A percentile compares a stretch with the other conserved stretches of the same genome.
phyloP scores from a whole-genome alignment of 306 rosid genomes.

The Carpinus fangiana region DNA sequence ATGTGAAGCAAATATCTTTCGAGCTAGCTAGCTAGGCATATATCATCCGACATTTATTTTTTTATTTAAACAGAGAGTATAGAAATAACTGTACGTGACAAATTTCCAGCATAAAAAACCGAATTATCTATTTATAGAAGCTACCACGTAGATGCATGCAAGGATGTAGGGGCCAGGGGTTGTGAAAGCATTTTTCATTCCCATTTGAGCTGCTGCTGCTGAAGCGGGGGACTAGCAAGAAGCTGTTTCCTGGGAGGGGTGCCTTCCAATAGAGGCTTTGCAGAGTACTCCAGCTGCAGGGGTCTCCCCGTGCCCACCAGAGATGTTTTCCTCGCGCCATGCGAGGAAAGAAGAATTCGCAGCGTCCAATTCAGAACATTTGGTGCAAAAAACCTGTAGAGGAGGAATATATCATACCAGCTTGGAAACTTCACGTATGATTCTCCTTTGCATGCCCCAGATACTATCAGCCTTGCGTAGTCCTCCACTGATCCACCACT shows the following conservation, averaged over 20 bases:
- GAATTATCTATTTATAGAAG: neutral
- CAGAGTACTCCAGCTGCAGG: slow-evolving; percentile 14
- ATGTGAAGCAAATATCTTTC: too few species aligned
- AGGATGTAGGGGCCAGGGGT: too few species aligned
- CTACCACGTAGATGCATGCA: neutral
- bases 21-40: too few species aligned
- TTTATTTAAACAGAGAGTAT: neutral
- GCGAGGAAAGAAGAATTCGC: slow-evolving; percentile 51
- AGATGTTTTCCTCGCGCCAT: slow-evolving; percentile 45
- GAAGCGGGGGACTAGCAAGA: slow-evolving; percentile 16
- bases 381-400: slow-evolving; percentile 70
- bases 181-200: slow-evolving; percentile 26
- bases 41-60: too few species aligned
- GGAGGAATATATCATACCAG: slow-evolving; percentile 77
- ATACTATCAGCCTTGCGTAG: slow-evolving; percentile 71
- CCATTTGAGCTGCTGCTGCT: slow-evolving; percentile 40
- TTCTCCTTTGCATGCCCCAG: slow-evolving; percentile 77
- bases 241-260: slow-evolving; percentile 36
- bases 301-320: slow-evolving; percentile 69
- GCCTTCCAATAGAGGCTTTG: slow-evolving; percentile 44
- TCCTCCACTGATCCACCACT: slow-evolving; percentile 63
- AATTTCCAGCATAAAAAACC: neutral
- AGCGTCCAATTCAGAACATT: slow-evolving; percentile 70
- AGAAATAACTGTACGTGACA: neutral
- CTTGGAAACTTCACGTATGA: slow-evolving; percentile 70